phyloP scores from a whole-genome alignment of 352 stramenopile genomes.

The Globisporangium camurandrum region DNA sequence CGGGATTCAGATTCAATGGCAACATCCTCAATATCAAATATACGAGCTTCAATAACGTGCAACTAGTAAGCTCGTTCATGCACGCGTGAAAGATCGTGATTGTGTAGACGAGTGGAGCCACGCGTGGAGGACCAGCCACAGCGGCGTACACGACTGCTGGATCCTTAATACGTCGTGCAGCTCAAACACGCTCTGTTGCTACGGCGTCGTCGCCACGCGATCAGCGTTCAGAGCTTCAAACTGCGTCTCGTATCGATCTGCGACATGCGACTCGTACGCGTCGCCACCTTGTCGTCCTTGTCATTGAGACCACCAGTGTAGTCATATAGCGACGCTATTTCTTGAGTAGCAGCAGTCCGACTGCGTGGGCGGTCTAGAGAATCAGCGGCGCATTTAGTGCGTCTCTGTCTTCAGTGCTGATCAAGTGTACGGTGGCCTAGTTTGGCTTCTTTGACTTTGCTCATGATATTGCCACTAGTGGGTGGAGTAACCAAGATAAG shows the following conservation, averaged over 20 bases:
- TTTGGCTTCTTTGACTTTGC: constrained; percentile 68
- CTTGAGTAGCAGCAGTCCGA: constrained; percentile 43
- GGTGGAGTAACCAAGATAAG: too few species aligned
- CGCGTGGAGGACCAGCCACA: constrained; percentile 55
- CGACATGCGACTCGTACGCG: too few species aligned
- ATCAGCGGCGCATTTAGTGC: constrained; percentile 69
- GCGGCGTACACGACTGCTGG: constrained; percentile 36
- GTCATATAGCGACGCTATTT: too few species aligned
- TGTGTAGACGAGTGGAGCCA: constrained; percentile 68
- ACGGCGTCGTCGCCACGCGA: constrained; percentile 58
- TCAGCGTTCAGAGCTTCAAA: too few species aligned
- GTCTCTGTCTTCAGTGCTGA: constrained; percentile 67
- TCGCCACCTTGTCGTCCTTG: too few species aligned
- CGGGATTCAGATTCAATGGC: too few species aligned
- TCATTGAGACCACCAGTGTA: too few species aligned
- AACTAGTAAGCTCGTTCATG: constrained; percentile 76
- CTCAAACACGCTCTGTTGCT: constrained; percentile 75
- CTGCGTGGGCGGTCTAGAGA: constrained; percentile 51
- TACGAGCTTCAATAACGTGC: too few species aligned
- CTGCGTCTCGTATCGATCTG: too few species aligned
- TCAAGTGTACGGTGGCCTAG: constrained; percentile 78
- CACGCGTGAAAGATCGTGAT: constrained; percentile 76
- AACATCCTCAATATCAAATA: too few species aligned
- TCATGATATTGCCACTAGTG: too few species aligned
- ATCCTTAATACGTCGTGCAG: constrained; percentile 68